These are phyloP conservation scores for Auriscalpium vulgare DNA, from an alignment of 768 basidiomycete species.

Conservation along the genomic window DNA sequence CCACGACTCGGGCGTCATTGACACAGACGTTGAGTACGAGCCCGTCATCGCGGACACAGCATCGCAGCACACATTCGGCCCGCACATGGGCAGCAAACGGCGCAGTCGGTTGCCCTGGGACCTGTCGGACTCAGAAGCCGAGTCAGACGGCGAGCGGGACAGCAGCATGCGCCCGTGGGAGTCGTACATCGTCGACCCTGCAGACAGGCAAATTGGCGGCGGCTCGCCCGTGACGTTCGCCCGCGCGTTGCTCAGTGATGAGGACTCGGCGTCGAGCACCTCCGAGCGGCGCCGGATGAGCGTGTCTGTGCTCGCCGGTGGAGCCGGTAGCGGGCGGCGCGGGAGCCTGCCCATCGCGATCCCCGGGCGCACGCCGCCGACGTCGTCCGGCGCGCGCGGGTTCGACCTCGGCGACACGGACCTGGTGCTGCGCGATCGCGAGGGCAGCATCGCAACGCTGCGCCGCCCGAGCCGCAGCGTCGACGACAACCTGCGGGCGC, in stretches of 20 bases:
- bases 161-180: not conserved
- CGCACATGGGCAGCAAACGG: not conserved
- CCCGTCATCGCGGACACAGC: constrained; percentile 2
- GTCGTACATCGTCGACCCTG: not conserved
- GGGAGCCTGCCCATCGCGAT: not conserved
- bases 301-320: not conserved
- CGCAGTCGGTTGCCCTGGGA: not conserved
- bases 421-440: not conserved
- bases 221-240: constrained; percentile 1
- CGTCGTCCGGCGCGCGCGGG: not conserved
- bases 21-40: constrained; percentile 14
- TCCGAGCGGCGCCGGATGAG: not conserved
- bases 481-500: constrained; percentile 1
- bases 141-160: not conserved
- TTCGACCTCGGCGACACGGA: not conserved
- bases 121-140: not conserved
- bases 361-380: not conserved
- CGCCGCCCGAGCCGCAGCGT: constrained; percentile 4
- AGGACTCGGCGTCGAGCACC: not conserved
- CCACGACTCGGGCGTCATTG: constrained; percentile 9
- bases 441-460: constrained; percentile 1
- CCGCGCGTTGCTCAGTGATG: not conserved
- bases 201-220: not conserved
- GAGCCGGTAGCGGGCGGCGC: not conserved
- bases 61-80: not conserved